Conservation (phyloP, 2,329 filamentous ascomycete species). For the Aureobasidium sp. region DNA sequence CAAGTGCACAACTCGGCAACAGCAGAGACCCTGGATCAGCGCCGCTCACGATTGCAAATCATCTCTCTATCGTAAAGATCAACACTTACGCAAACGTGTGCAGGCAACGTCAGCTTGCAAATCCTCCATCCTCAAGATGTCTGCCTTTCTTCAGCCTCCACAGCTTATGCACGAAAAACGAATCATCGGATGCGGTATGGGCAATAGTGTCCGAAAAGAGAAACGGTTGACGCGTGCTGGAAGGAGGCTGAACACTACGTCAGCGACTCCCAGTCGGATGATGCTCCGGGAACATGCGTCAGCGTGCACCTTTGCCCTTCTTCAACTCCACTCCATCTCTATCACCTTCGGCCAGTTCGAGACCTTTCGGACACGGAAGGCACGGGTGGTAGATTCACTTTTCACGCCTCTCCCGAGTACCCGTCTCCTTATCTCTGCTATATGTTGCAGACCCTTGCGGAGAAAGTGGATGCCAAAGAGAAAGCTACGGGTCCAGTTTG, state of each 20-base stretch:
- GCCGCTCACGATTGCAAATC: neutral
- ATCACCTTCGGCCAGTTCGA: neutral
- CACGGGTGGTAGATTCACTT: neutral
- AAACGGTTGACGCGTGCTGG: neutral
- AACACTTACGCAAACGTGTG: neutral
- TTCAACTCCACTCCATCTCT: neutral
- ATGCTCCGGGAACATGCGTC: neutral
- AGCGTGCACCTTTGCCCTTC: neutral
- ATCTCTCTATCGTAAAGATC: neutral
- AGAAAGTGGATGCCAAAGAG: neutral
- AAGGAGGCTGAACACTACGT: neutral
- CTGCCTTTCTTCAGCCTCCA: neutral
- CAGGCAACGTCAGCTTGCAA: constrained; percentile 9
- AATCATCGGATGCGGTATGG: neutral
- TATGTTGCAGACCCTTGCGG: constrained; percentile 1
- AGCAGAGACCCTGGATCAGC: constrained; percentile 2
- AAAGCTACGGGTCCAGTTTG: constrained; percentile 4
- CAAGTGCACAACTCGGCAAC: neutral
- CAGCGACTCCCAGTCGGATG: neutral
- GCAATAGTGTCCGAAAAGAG: neutral
- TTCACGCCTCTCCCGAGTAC: neutral
- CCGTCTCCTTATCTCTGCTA: constrained; percentile 1
- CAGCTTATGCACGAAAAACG: neutral
- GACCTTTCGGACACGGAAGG: neutral
- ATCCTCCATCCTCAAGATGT: neutral